A percentile compares a stretch with the other conserved stretches of the same genome.
These are phyloP conservation scores for Berberis thunbergii DNA, from an alignment of 164 flowering plant genomes.

Conservation along the genomic window DNA sequence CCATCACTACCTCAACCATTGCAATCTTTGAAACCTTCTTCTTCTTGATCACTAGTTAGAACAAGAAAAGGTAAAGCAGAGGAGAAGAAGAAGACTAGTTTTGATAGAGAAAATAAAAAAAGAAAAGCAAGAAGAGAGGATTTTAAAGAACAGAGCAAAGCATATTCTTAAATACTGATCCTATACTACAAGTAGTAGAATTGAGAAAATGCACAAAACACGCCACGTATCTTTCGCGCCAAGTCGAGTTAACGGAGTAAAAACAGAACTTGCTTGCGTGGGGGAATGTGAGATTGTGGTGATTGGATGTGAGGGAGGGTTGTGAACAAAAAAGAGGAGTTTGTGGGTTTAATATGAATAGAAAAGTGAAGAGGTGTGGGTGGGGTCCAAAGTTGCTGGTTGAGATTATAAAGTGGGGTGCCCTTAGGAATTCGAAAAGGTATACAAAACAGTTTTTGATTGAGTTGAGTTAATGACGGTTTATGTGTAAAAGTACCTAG, in stretches of 20 bases:
- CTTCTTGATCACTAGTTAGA: too few relatives aligned
- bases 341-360: not conserved
- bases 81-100: conserved; percentile 14
- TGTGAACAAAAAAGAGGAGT: too few relatives aligned
- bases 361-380: not conserved
- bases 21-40: too few relatives aligned
- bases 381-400: not conserved
- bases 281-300: too few relatives aligned
- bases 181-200: too few relatives aligned
- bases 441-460: not conserved
- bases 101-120: not conserved
- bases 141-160: conserved; percentile 42
- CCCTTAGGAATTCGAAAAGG: not conserved
- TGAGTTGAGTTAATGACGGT: too few relatives aligned
- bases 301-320: too few relatives aligned
- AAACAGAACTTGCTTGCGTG: too few relatives aligned
- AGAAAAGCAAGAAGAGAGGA: conserved; percentile 11
- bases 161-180: conserved; percentile 26
- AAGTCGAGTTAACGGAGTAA: too few relatives aligned
- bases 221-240: not conserved
- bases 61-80: conserved; percentile 36
- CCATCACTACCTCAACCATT: too few relatives aligned
- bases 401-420: conserved; percentile 4
- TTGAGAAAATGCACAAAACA: not conserved
- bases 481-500: too few relatives aligned